Evolutionary conservation across 805 yeast species (phyloP).

Genomic region (Cyberlindnera xylosilytica): DNA sequence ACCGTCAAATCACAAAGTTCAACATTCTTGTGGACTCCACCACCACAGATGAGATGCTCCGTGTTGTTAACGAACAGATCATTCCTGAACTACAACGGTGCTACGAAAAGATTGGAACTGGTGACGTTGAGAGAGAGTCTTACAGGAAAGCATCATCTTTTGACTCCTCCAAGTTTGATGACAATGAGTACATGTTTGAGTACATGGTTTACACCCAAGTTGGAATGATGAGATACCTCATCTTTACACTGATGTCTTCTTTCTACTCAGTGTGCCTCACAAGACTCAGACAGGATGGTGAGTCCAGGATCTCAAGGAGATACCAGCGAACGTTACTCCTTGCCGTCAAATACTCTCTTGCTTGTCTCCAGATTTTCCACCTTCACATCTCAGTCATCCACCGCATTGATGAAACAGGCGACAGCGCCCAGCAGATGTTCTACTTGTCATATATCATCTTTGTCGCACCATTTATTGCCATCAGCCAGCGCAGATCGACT

Average conservation of each 20-base stretch:
- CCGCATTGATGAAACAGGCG: conserved; percentile 2
- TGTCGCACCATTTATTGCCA: conserved; percentile 3
- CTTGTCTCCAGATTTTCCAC: conserved; percentile 4
- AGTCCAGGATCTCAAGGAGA: conserved; percentile 4
- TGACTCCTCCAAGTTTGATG: conserved; percentile 3
- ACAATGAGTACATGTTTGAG: conserved; percentile 2
- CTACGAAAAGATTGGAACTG: neutral
- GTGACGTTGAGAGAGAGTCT: neutral
- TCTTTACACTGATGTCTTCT: conserved; percentile 3
- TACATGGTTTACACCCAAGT: conserved; percentile 2
- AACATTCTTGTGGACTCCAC: conserved; percentile 47
- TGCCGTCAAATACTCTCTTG: conserved; percentile 7
- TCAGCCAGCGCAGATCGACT: conserved; percentile 4
- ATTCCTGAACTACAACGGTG: neutral
- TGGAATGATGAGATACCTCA: conserved; percentile 5
- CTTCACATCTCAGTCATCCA: conserved; percentile 1
- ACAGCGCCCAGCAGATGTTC: conserved; percentile 5
- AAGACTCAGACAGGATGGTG: conserved; percentile 4
- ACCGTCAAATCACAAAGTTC: neutral
- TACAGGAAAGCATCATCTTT: neutral
- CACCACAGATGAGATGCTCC: conserved; percentile 72
- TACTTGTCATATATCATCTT: conserved; percentile 4
- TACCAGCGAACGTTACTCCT: conserved; percentile 4
- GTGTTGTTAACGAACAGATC: conserved; percentile 47
- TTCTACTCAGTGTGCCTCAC: conserved; percentile 6